Conservation (phyloP, 139 green algal species). For the Gonium pectorale region DNA sequence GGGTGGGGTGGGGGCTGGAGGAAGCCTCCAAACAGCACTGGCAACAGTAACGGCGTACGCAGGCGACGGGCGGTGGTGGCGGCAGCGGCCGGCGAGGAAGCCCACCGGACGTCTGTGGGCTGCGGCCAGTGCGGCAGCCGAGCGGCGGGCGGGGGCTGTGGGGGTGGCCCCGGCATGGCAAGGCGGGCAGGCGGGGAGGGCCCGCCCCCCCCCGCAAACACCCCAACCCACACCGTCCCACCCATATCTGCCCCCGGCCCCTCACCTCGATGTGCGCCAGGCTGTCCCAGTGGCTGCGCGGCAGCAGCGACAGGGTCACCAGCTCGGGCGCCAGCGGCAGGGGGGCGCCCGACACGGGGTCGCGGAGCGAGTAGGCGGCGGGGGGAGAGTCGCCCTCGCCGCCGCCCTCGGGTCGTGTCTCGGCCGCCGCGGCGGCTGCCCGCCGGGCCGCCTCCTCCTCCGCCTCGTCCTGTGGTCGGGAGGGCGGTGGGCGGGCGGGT, state of each 20-base stretch:
- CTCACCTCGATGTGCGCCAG: slow-evolving; percentile 89
- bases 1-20: too few species aligned
- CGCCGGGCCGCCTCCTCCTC: background rate
- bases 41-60: too few species aligned
- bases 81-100: too few species aligned
- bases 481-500: background rate
- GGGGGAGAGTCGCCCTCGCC: background rate
- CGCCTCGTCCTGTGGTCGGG: background rate
- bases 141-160: slow-evolving; percentile 68
- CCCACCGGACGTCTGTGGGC: too few species aligned
- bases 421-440: background rate
- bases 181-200: background rate
- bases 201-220: too few species aligned
- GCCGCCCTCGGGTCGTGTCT: background rate
- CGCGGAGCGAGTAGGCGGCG: slow-evolving; percentile 44
- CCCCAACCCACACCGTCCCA: background rate
- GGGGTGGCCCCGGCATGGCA: background rate
- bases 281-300: slow-evolving; percentile 88
- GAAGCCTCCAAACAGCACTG: too few species aligned
- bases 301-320: slow-evolving; percentile 90
- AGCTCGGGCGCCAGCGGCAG: slow-evolving; percentile 77
- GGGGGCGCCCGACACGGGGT: slow-evolving; percentile 63
- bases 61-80: too few species aligned
- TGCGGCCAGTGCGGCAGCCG: too few species aligned
- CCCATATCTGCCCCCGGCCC: background rate